A percentile compares a stretch with the other conserved stretches of the same genome.
Conservation (phyloP, 2,329 filamentous ascomycete species). For the Colletotrichum scovillei region DNA sequence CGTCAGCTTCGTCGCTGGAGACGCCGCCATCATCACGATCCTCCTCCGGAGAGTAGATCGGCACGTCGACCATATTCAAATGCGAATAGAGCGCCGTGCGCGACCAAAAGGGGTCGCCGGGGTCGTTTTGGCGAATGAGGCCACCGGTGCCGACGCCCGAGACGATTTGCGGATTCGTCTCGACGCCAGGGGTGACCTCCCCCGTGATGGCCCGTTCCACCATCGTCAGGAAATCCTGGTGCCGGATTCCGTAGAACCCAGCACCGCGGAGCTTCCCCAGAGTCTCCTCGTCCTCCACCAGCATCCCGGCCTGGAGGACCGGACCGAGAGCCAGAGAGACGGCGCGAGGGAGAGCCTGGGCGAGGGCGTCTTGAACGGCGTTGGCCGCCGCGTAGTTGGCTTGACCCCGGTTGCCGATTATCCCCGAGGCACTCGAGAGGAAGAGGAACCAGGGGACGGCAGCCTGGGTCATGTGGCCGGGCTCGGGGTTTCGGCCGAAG, state of each 20-base stretch:
- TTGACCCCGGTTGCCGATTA: constrained; percentile 69
- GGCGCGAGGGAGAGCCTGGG: constrained; percentile 47
- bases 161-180: constrained; percentile 59
- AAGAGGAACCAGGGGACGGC: constrained; percentile 57
- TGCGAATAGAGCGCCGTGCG: constrained; percentile 60
- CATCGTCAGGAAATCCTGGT: constrained; percentile 60
- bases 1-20: constrained; percentile 26
- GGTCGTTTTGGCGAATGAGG: constrained; percentile 61
- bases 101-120: constrained; percentile 66
- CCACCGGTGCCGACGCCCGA: constrained; percentile 67
- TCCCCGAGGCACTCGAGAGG: constrained; percentile 65
- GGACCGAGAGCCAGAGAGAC: constrained; percentile 64
- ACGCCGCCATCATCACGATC: not conserved
- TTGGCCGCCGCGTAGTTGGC: constrained; percentile 69
- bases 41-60: constrained; percentile 41
- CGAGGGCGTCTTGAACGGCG: constrained; percentile 61
- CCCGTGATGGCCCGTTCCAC: constrained; percentile 58
- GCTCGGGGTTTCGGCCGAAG: constrained; percentile 38
- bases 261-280: constrained; percentile 60
- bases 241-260: constrained; percentile 66
- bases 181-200: constrained; percentile 41
- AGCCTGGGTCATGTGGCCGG: too few relatives aligned
- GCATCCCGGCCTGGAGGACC: constrained; percentile 65
- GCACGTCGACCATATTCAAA: constrained; percentile 61
- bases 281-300: constrained; percentile 59